Evolutionary conservation across 371 early-diverging fungal species (phyloP), one percentile per base, ranked within the genome.

Genomic region (Rhizopus sp.): DNA sequence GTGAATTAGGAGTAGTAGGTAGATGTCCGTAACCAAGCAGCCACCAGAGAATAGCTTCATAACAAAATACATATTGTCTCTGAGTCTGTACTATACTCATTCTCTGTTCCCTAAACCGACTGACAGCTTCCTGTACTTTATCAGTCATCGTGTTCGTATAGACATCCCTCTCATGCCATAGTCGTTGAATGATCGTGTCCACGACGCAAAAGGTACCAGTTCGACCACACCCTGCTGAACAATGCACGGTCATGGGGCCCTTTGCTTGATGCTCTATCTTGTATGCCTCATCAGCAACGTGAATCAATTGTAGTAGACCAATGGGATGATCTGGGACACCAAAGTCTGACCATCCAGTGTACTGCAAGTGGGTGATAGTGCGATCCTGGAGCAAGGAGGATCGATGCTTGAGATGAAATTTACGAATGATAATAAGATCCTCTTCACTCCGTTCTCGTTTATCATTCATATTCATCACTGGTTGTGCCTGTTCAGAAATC

Each of bases 191-290:
- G 0, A 87, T 78, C 4, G 87, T 71, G 69, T 93, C 93, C 45
- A 94, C 82, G 23, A 86, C 78, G 60, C 93, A 90, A 63, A 95
- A 94, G 0, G 93, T 89, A 0, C 97, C 99, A 0, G 98, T 93
- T 46, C 99, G 82, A 7, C 99, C 99, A 49, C 94, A 93, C 0
- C 99, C 99, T 2, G 99, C 99, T 23, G 88, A 85, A 62, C 99
- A 98, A 66, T 98, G 99, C 0, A 97, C 92, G 30, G 94, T 66
- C 79, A 88, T 82, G 0, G 90, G 92, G 1, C 89, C 88, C 7
- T 17, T 15, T 0, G 15, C 41, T 44, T 59, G 55, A 34, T 62
- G 53, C 23, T 40, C 32, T 8, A 23, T 29, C 7, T 32, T 35
- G 41, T 77, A 73, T 3, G 77, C 64, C 7, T 68, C 56, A 51